phyloP scores from a whole-genome alignment of 495 filamentous ascomycete genomes.

The Xylaria palmicola region DNA sequence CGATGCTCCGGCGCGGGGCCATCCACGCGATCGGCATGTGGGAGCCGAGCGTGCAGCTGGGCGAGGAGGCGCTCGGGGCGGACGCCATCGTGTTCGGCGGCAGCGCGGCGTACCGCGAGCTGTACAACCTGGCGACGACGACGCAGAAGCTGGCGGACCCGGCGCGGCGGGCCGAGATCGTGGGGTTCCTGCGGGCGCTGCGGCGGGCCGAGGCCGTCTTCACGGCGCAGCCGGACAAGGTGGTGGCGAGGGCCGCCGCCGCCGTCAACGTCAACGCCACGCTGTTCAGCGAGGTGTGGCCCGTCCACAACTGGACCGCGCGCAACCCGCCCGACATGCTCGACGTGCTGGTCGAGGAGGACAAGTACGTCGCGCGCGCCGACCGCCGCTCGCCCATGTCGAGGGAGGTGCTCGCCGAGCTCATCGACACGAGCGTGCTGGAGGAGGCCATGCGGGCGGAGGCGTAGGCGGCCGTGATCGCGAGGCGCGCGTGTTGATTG shows the following conservation, averaged over 20 bases:
- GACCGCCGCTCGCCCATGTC: slow-evolving; percentile 28
- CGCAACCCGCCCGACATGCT: slow-evolving; percentile 34
- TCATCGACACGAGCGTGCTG: slow-evolving; percentile 33
- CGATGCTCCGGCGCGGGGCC: slow-evolving; percentile 29
- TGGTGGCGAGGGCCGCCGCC: slow-evolving; percentile 30
- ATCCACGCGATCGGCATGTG: slow-evolving; percentile 47
- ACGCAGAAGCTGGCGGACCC: slow-evolving; percentile 30
- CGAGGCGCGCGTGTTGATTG: neutral
- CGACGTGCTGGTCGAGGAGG: slow-evolving; percentile 37
- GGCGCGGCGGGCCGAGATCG: slow-evolving; percentile 36
- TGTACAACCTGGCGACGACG: slow-evolving; percentile 44
- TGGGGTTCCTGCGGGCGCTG: slow-evolving; percentile 39
- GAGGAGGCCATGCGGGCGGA: slow-evolving; percentile 6
- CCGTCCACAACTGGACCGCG: slow-evolving; percentile 40
- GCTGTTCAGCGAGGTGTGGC: slow-evolving; percentile 40
- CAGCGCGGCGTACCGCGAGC: slow-evolving; percentile 44
- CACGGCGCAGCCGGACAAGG: slow-evolving; percentile 29
- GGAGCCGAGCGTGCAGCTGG: slow-evolving; percentile 46
- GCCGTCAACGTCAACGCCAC: slow-evolving; percentile 29
- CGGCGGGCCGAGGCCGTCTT: slow-evolving; percentile 38
- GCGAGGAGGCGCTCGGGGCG: slow-evolving; percentile 28
- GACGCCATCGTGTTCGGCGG: slow-evolving; percentile 35
- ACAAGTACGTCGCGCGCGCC: slow-evolving; percentile 35
- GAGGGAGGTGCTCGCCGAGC: slow-evolving; percentile 31
- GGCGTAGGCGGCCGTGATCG: neutral